These are phyloP conservation scores for Eragrostis curvula DNA, from an alignment of 176 grass and related monocot species.

Conservation along the genomic window DNA sequence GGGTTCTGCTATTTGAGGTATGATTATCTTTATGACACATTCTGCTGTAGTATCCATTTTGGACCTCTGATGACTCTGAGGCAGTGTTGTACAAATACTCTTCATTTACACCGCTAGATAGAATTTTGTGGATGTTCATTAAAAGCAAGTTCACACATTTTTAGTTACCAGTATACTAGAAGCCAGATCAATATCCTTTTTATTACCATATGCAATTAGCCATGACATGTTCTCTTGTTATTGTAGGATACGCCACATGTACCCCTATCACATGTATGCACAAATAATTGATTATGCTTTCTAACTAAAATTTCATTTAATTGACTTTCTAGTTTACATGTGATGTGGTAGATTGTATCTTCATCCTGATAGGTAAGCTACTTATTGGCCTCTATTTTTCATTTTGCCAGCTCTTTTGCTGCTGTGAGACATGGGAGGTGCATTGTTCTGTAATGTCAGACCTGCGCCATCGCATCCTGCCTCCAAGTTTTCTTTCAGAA, in stretches of 20 bases:
- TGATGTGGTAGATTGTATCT: constrained; percentile 27
- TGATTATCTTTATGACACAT: constrained; percentile 18
- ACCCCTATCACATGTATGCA: neutral
- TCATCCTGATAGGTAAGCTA: constrained; percentile 24
- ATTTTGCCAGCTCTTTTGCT: constrained; percentile 77
- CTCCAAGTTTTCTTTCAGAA: constrained; percentile 89
- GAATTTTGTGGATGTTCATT: constrained; percentile 1
- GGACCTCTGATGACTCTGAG: constrained; percentile 23
- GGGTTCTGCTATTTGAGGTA: constrained; percentile 99
- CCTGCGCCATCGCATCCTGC: constrained; percentile 82
- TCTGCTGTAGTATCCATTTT: constrained; percentile 20
- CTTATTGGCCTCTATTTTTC: constrained; percentile 10
- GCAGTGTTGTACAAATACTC: constrained; percentile 6
- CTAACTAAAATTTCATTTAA: constrained; percentile 27
- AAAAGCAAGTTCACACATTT: neutral
- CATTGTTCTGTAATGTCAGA: constrained; percentile 91
- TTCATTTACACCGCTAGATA: constrained; percentile 10
- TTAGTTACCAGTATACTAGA: constrained; percentile 6
- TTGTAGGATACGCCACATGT: constrained; percentile 5
- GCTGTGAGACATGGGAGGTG: constrained; percentile 77
- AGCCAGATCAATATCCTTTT: neutral
- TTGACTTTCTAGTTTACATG: constrained; percentile 35
- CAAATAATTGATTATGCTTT: constrained; percentile 10
- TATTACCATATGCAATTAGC: constrained; percentile 16
- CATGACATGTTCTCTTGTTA: neutral